Evolutionary conservation across 2,329 filamentous ascomycete genomes (phyloP), one percentile per base, ranked within the genome.

Genomic region (Aspergillus hiratsukae): DNA sequence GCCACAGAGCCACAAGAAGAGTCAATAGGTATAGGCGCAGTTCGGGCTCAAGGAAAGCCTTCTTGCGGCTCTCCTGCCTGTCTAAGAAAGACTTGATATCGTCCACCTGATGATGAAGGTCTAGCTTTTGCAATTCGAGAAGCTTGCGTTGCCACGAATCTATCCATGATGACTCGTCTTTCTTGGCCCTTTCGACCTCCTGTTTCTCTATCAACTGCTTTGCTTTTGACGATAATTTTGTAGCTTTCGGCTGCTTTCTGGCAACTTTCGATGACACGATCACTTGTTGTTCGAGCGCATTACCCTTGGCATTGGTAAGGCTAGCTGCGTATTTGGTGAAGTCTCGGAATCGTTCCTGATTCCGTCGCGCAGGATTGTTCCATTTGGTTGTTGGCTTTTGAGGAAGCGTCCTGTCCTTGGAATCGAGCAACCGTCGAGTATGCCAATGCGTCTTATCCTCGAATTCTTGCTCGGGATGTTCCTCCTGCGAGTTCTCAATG

Each of bases 251-350:
- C 14, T 46, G 43, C 5, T 23, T 23, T 7, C 31, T 35, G 14
- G 31, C 14, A 3, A 35, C 31, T 14, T 43, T 27, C 21, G 27
- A 28, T 14, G 48, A 43, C 7, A 55, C 14, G 11, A 55, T 45
- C 17, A 17, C 19, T 35, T 55, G 25, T 17, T 23, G 53, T 23
- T 55, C 48, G 19, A 55, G 40, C 17, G 25, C 21, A 46, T 14
- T 29, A 3, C 53, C 53, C 23, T 80, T 76, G 0, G 83, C 78
- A 55, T 85, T 87, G 0, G 85, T 88, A 50, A 90, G 75, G 69
- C 85, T 89, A 7, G 84, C 85, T 1, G 88, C 85, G 65, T 90
- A 90, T 2, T 79, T 78, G 19, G 81, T 79, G 72, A 87, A 87
- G 58, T 88, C 85, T 2, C 81, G 81, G 80, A 88, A 86, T 65